Percentiles rank a stretch among this genome's conserved stretches.
These are phyloP conservation scores for Salix caprea DNA, from an alignment of 345 rosid species.

Conservation along the genomic window DNA sequence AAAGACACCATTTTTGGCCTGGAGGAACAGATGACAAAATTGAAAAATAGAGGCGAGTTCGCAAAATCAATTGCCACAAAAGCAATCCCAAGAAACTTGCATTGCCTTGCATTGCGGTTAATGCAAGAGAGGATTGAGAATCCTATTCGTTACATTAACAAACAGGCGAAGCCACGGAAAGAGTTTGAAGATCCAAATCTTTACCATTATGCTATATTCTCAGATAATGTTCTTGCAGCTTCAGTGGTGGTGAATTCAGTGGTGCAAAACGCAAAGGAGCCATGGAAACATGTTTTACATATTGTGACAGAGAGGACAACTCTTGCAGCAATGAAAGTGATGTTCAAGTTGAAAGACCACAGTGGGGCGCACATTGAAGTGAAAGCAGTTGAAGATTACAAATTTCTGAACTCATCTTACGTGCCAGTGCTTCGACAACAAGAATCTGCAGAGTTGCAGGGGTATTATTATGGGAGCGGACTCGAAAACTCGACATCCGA, in stretches of 20 bases:
- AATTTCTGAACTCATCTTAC: slow-evolving; percentile 12
- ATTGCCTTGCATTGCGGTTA: neutral
- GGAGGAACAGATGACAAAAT: neutral
- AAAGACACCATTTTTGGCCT: neutral
- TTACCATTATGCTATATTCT: slow-evolving; percentile 13
- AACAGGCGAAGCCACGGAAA: neutral
- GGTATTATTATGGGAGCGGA: neutral
- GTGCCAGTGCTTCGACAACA: slow-evolving; percentile 6
- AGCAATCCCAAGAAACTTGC: neutral
- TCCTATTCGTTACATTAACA: neutral
- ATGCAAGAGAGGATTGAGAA: slow-evolving; percentile 1
- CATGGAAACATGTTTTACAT: slow-evolving; percentile 15
- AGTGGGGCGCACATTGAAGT: slow-evolving; percentile 4
- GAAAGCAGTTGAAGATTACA: slow-evolving; percentile 9
- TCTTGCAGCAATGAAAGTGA: slow-evolving; percentile 1
- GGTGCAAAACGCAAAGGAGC: slow-evolving; percentile 6
- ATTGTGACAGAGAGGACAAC: slow-evolving; percentile 6
- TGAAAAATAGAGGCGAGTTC: neutral
- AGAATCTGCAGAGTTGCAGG: neutral
- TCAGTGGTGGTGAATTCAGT: slow-evolving; percentile 12
- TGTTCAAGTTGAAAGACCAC: neutral
- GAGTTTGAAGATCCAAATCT: slow-evolving; percentile 4
- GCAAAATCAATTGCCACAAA: neutral
- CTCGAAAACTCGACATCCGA: neutral
- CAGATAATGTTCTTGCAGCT: slow-evolving; percentile 12